phyloP scores from a whole-genome alignment of 108 stramenopile genomes.

The Cylindrotheca fusiformis region DNA sequence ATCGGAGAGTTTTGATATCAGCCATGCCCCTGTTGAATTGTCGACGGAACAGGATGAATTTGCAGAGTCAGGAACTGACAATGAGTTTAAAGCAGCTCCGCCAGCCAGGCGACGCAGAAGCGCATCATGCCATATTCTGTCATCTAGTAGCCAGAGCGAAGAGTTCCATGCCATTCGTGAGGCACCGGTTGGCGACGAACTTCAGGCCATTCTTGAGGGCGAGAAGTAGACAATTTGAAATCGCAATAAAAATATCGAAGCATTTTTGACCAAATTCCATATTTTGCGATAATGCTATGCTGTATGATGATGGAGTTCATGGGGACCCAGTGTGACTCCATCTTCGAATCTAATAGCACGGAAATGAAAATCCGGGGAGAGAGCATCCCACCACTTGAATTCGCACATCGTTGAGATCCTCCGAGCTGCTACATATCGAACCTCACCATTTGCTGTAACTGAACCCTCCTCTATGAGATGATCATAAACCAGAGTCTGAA shows the following conservation, averaged over 20 bases:
- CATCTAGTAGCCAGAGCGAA: conserved; percentile 1
- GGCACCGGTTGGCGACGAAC: conserved; percentile 27
- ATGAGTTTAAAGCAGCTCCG: neutral
- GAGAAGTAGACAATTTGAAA: conserved; percentile 2
- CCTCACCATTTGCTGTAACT: conserved; percentile 44
- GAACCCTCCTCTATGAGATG: conserved; percentile 61
- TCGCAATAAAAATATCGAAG: neutral
- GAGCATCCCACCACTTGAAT: conserved; percentile 80
- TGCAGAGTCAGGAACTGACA: neutral
- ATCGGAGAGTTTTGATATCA: conserved; percentile 26
- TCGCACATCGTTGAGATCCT: conserved; percentile 70
- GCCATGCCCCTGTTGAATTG: conserved; percentile 3
- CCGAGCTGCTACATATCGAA: conserved; percentile 52
- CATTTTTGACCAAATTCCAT: neutral
- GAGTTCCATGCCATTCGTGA: conserved; percentile 18
- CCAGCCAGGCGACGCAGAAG: conserved; percentile 19
- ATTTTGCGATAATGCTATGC: conserved; percentile 6
- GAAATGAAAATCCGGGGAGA: conserved; percentile 82
- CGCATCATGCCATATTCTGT: conserved; percentile 20
- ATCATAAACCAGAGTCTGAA: conserved; percentile 87
- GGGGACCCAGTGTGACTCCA: conserved; percentile 63
- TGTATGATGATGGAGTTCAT: conserved; percentile 88
- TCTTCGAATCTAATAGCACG: conserved; percentile 79
- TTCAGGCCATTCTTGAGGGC: conserved; percentile 26
- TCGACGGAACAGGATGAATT: neutral